Evolutionary conservation across 768 basidiomycete genomes (phyloP), one percentile per base, ranked within the genome.

Genomic region (Mycena alexandri): DNA sequence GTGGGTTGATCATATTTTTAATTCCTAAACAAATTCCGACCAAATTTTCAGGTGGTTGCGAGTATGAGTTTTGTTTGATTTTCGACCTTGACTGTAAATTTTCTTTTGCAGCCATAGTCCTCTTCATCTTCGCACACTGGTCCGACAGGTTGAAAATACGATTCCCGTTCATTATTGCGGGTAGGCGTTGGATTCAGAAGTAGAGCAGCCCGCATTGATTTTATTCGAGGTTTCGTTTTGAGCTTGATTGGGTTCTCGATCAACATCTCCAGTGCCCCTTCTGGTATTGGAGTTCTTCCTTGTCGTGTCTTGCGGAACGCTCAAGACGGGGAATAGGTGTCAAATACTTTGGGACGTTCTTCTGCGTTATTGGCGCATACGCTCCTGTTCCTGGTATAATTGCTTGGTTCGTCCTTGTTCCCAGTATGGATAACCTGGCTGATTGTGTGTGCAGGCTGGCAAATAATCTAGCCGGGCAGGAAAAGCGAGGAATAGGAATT

Each of bases 341-440:
- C 29, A 92, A 92, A 75, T 93, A 92, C 75, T 89, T 91, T 68
- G 91, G 90, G 0, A 90, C 86, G 0, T 93, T 89, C 81, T 84
- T 92, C 59, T 83, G 85, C 29, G 89, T 92, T 10, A 81, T 81
- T 0, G 92, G 92, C 17, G 81, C 82, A 52, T 92, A 89, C 68
- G 82, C 87, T 1, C 79, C 83, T 0, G 83, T 89, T 72, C 89
- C 92, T 17, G 89, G 87, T 12, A 75, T 89, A 1, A 79, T 90
- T 16, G 82, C 88, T 25, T 93, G 91, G 90, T 29, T 3, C 29
- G 29, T 29, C 29, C 29, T 29, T 6, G 29, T 29, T 29, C 6
- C 29, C 6, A 29, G 29, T 29, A 29, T 29, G 29, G 29, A 29
- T 29, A 29, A 29, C 29, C 29, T 29, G 29, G 29, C 29, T 3